Evolutionary conservation across 164 flowering plant species (phyloP).

Genomic region (Santalum album): DNA sequence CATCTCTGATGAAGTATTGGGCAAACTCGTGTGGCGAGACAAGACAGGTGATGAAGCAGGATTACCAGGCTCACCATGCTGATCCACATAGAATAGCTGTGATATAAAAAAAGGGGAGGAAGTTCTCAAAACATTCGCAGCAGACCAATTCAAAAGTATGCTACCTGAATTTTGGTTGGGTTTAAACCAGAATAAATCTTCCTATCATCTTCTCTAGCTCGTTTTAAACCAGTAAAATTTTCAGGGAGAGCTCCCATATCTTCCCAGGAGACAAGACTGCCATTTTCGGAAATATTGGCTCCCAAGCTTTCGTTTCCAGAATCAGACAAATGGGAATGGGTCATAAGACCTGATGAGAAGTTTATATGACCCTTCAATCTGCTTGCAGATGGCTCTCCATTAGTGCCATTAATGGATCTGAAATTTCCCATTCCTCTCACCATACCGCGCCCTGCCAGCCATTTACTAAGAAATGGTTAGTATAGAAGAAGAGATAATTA

Average conservation of each 20-base stretch:
- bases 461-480: conserved; percentile 4
- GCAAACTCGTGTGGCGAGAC: conserved; percentile 77
- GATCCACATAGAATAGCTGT: too few relatives aligned
- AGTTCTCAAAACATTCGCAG: too few relatives aligned
- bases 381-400: conserved; percentile 28
- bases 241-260: conserved; percentile 51
- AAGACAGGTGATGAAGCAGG: conserved; percentile 27
- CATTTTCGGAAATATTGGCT: conserved; percentile 16
- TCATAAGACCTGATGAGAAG: conserved; percentile 33
- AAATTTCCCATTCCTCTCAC: conserved; percentile 43
- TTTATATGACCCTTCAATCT: conserved; percentile 35
- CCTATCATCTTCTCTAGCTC: conserved; percentile 27
- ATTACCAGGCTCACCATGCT: conserved; percentile 37
- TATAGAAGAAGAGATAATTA: too few relatives aligned
- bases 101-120: too few relatives aligned
- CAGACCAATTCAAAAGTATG: neutral
- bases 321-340: conserved; percentile 41
- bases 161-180: conserved; percentile 39
- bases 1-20: conserved; percentile 48
- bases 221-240: conserved; percentile 23
- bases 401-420: conserved; percentile 26
- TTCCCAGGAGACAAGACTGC: conserved; percentile 47
- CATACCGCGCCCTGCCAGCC: conserved; percentile 47
- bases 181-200: conserved; percentile 28
- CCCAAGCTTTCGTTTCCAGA: conserved; percentile 30